phyloP scores from a whole-genome alignment of 331 rosid genomes.

The Malus hybrid region DNA sequence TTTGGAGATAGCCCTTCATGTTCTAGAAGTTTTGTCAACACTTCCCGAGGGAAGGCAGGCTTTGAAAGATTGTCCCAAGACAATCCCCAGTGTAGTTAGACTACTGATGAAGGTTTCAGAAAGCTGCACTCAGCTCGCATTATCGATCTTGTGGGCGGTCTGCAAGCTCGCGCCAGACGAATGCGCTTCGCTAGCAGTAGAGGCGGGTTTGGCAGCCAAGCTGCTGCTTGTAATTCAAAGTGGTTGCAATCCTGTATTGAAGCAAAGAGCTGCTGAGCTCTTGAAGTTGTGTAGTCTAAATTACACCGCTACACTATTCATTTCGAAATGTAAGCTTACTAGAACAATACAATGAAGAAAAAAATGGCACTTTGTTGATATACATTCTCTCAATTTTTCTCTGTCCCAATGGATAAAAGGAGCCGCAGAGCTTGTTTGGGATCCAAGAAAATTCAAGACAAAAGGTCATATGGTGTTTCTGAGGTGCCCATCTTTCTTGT shows the following conservation, averaged over 20 bases:
- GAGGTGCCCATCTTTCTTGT: constrained; percentile 7
- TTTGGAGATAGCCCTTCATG: constrained; percentile 52
- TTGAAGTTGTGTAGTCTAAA: constrained; percentile 80
- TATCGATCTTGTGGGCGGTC: constrained; percentile 72
- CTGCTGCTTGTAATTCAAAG: constrained; percentile 84
- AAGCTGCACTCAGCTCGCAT: constrained; percentile 62
- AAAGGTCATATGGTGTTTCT: constrained; percentile 6
- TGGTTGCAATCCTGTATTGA: constrained; percentile 65
- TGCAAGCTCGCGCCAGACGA: constrained; percentile 77
- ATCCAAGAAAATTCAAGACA: constrained; percentile 8
- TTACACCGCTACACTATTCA: constrained; percentile 65
- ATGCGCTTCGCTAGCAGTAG: constrained; percentile 66
- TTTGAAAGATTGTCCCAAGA: constrained; percentile 60
- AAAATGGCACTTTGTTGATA: constrained; percentile 13
- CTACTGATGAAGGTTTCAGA: constrained; percentile 84
- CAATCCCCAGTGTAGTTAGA: constrained; percentile 58
- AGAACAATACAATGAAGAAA: constrained; percentile 72
- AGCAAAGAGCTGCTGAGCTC: constrained; percentile 74
- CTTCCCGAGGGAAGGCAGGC: constrained; percentile 71
- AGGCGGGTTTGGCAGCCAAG: constrained; percentile 12
- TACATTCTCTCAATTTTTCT: constrained; percentile 10
- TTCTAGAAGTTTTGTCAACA: constrained; percentile 56
- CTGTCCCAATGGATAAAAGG: neutral
- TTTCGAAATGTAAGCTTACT: constrained; percentile 89
- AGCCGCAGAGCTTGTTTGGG: constrained; percentile 1